A percentile compares a stretch with the other conserved stretches of the same genome.
These are phyloP conservation scores for Vitis cinerea DNA, from an alignment of 164 flowering plant species.

Conservation along the genomic window DNA sequence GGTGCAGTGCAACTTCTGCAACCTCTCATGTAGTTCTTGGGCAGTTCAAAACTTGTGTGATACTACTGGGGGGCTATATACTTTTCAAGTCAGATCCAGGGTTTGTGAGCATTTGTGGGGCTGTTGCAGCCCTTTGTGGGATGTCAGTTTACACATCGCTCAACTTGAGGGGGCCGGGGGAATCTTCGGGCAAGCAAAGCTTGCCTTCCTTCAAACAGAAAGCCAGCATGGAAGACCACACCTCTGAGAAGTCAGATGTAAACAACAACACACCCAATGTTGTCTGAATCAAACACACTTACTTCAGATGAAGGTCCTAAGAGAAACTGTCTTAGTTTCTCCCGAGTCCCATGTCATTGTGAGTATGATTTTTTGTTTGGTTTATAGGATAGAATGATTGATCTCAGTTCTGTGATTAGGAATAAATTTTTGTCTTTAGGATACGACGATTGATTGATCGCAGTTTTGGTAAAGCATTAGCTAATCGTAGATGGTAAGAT, in stretches of 20 bases:
- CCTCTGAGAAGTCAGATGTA: constrained; percentile 12
- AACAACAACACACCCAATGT: constrained; percentile 12
- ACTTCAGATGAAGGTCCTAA: too few relatives aligned
- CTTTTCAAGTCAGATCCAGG: constrained; percentile 77
- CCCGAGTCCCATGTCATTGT: too few relatives aligned
- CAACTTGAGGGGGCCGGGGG: constrained; percentile 37
- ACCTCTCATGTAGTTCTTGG: constrained; percentile 84
- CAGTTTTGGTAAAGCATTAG: too few relatives aligned
- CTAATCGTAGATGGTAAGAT: too few relatives aligned
- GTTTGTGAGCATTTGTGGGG: constrained; percentile 62
- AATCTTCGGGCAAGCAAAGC: constrained; percentile 26
- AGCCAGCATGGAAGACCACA: constrained; percentile 9
- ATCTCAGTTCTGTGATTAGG: too few relatives aligned
- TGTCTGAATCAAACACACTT: constrained; percentile 8
- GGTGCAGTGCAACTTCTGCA: constrained; percentile 85
- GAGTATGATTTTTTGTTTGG: too few relatives aligned
- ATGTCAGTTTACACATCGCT: constrained; percentile 72
- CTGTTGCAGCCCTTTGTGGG: constrained; percentile 65
- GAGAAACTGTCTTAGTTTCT: too few relatives aligned
- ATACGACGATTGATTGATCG: too few relatives aligned
- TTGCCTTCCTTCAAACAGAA: constrained; percentile 29
- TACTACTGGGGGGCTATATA: constrained; percentile 67
- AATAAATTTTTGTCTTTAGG: too few relatives aligned
- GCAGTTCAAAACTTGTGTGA: constrained; percentile 83
- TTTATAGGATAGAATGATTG: too few relatives aligned